A percentile compares a stretch with the other conserved stretches of the same genome.
These are phyloP conservation scores for Abelmoschus esculentus DNA, from an alignment of 345 rosid species.

Conservation along the genomic window DNA sequence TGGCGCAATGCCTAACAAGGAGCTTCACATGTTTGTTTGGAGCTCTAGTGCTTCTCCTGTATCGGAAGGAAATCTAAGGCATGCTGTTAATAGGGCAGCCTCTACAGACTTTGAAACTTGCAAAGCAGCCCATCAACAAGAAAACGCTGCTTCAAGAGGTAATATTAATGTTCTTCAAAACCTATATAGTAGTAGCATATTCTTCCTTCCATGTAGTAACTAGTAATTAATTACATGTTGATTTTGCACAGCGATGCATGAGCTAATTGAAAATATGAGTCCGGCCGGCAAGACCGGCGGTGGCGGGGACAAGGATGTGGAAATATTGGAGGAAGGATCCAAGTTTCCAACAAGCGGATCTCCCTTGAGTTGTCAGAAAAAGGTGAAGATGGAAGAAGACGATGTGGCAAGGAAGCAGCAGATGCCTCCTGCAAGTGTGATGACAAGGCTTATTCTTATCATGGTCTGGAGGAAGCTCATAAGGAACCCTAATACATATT, in stretches of 20 bases:
- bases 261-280: conserved; percentile 46
- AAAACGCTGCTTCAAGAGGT: conserved; percentile 37
- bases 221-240: too few species aligned
- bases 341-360: conserved; percentile 14
- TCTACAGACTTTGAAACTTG: conserved; percentile 38
- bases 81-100: conserved; percentile 41
- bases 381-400: conserved; percentile 29
- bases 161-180: too few species aligned
- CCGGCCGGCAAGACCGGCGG: conserved; percentile 27
- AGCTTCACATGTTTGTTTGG: conserved; percentile 82
- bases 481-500: conserved; percentile 67
- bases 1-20: conserved; percentile 31
- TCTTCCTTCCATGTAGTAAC: too few species aligned
- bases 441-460: conserved; percentile 61
- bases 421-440: conserved; percentile 71
- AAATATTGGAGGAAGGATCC: conserved; percentile 33
- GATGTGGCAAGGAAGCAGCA: conserved; percentile 37
- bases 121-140: conserved; percentile 23
- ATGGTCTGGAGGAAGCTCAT: conserved; percentile 81
- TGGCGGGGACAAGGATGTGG: conserved; percentile 33
- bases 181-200: too few species aligned
- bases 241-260: conserved; percentile 41
- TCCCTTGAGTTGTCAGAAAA: conserved; percentile 34
- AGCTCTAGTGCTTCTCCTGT: conserved; percentile 77
- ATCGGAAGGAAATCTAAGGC: conserved; percentile 53